A percentile compares a stretch with the other conserved stretches of the same genome.
These are phyloP conservation scores for Pseudogymnoascus verrucosus DNA, from an alignment of 2,329 filamentous ascomycete species.

Conservation along the genomic window DNA sequence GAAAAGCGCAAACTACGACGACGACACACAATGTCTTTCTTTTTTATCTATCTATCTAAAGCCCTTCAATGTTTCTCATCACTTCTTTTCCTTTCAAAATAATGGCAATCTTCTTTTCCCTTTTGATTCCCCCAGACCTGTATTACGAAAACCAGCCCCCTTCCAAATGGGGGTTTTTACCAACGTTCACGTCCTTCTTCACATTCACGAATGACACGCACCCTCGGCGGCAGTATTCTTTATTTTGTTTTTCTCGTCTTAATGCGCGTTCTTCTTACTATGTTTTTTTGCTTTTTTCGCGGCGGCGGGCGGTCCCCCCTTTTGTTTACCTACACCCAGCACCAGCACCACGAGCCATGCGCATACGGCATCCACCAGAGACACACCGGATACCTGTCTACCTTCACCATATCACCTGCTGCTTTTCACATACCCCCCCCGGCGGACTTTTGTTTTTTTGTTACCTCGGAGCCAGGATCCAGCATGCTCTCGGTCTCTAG, in stretches of 20 bases:
- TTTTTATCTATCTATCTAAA: background rate
- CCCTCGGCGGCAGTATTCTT: background rate
- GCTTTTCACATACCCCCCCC: background rate
- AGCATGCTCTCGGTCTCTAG: background rate
- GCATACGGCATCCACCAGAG: background rate
- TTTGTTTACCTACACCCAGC: background rate
- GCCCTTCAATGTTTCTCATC: background rate
- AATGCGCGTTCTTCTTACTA: too few species aligned
- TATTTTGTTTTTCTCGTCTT: background rate
- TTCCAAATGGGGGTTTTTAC: background rate
- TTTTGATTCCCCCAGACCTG: constrained; percentile 1
- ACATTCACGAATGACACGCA: constrained; percentile 6
- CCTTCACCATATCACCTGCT: background rate
- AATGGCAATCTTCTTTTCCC: background rate
- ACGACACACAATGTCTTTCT: background rate
- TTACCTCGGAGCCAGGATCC: background rate
- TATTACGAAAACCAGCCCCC: background rate
- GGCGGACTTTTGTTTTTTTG: background rate
- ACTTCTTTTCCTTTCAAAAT: background rate
- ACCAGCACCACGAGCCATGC: background rate
- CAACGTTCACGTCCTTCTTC: background rate
- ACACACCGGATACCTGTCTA: background rate
- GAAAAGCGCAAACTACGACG: background rate
- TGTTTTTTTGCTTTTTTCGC: background rate
- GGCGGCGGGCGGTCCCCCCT: background rate